phyloP scores from a whole-genome alignment of 192 early-diverging fungal genomes.

The Backusella circina region DNA sequence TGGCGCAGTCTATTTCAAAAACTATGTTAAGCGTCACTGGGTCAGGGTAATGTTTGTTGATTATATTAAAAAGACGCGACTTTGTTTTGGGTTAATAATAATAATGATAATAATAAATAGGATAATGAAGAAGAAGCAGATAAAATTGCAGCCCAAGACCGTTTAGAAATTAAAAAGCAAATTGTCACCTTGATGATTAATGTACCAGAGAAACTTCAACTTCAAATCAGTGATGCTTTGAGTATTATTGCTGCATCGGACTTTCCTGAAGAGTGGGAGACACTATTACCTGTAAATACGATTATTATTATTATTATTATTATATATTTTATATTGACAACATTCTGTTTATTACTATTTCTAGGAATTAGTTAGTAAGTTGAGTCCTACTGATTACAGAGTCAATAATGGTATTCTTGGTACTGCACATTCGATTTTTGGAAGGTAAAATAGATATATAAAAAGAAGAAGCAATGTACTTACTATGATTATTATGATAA shows the following conservation, averaged over 20 bases:
- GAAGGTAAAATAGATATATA: conserved; percentile 44
- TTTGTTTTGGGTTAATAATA: neutral
- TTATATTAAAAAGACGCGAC: neutral
- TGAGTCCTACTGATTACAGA: conserved; percentile 73
- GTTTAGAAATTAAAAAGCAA: conserved; percentile 74
- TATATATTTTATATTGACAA: neutral
- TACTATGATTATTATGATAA: neutral
- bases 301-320: neutral
- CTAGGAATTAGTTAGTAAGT: conserved; percentile 70
- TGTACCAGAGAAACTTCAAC: conserved; percentile 73
- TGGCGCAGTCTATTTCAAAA: conserved; percentile 92
- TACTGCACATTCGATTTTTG: conserved; percentile 95
- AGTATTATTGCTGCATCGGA: conserved; percentile 89
- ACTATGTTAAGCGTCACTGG: conserved; percentile 92
- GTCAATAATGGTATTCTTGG: conserved; percentile 91
- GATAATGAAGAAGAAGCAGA: conserved; percentile 54
- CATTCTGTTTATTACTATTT: neutral
- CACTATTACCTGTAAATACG: conserved; percentile 62
- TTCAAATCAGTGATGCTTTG: conserved; percentile 91
- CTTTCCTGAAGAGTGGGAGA: conserved; percentile 89
- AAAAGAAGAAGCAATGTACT: neutral
- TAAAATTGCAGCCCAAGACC: conserved; percentile 58
- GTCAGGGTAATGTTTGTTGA: conserved; percentile 40
- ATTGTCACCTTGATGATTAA: conserved; percentile 87
- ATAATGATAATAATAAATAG: conserved; percentile 17